Evolutionary conservation across 768 basidiomycete species (phyloP).

Genomic region (Tricholoma bakamatsutake): DNA sequence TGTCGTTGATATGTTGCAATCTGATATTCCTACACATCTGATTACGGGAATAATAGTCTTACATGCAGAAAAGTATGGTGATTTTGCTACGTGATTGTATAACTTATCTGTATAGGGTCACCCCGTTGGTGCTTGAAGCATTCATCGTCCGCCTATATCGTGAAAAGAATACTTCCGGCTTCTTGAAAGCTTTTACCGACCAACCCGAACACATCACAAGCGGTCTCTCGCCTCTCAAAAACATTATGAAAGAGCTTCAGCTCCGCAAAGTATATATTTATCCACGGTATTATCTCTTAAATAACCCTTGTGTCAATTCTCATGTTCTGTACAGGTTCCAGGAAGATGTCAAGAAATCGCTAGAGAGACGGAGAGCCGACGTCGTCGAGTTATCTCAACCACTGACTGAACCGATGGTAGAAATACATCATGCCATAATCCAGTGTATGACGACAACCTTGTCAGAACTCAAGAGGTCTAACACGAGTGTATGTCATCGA

Average conservation of each 20-base stretch:
- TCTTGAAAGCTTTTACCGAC: constrained; percentile 96
- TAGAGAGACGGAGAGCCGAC: constrained; percentile 82
- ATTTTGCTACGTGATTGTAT: background rate
- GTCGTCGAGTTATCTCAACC: constrained; percentile 88
- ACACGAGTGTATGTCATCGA: constrained; percentile 50
- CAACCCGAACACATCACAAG: constrained; percentile 93
- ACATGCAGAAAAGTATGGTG: constrained; percentile 79
- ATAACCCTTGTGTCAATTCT: background rate
- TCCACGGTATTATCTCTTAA: constrained; percentile 55
- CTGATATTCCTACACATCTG: constrained; percentile 76
- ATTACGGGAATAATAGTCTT: constrained; percentile 88
- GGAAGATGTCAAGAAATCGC: constrained; percentile 74
- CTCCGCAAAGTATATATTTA: constrained; percentile 86
- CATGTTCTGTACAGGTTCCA: constrained; percentile 63
- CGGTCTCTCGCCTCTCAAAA: constrained; percentile 86
- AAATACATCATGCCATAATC: constrained; percentile 87
- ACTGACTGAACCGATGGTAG: constrained; percentile 81
- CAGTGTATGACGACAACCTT: constrained; percentile 93
- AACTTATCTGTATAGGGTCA: constrained; percentile 49
- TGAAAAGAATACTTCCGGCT: constrained; percentile 84
- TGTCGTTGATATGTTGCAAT: constrained; percentile 89
- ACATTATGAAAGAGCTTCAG: constrained; percentile 90
- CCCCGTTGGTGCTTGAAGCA: constrained; percentile 78
- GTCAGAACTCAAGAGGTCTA: constrained; percentile 83
- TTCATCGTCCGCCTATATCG: constrained; percentile 91